Conservation (phyloP, 768 basidiomycete species). For the Sporobolomyces roseus region DNA sequence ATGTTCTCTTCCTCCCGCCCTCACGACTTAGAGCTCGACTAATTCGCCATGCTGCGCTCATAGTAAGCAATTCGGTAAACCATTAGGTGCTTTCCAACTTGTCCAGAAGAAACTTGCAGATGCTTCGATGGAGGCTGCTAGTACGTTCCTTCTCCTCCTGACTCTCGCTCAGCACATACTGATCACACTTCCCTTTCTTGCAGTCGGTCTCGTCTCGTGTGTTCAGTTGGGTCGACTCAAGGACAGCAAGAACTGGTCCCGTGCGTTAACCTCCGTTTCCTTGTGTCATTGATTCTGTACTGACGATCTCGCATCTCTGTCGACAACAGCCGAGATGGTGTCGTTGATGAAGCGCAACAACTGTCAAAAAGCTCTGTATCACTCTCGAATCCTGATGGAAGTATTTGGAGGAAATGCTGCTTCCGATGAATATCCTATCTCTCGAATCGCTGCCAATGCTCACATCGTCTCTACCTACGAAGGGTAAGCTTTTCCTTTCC, state of each 20-base stretch:
- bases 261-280: constrained; percentile 32
- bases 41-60: neutral
- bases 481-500: constrained; percentile 52
- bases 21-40: neutral
- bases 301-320: neutral
- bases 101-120: constrained; percentile 96
- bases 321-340: constrained; percentile 71
- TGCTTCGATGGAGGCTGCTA: constrained; percentile 75
- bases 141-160: constrained; percentile 54
- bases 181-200: neutral
- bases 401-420: constrained; percentile 91
- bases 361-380: constrained; percentile 84
- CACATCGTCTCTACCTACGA: constrained; percentile 97
- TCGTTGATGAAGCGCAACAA: constrained; percentile 94
- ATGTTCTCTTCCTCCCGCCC: constrained; percentile 4
- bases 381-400: constrained; percentile 75
- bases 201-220: constrained; percentile 46
- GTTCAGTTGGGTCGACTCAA: constrained; percentile 69
- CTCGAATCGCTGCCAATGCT: constrained; percentile 88
- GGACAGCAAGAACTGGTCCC: constrained; percentile 66
- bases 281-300: neutral
- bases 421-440: constrained; percentile 88
- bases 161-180: constrained; percentile 50
- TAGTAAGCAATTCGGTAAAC: constrained; percentile 75
- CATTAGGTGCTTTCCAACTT: constrained; percentile 92